These are phyloP conservation scores for Cydonia oblonga DNA, from an alignment of 331 rosid genomes.

Conservation along the genomic window DNA sequence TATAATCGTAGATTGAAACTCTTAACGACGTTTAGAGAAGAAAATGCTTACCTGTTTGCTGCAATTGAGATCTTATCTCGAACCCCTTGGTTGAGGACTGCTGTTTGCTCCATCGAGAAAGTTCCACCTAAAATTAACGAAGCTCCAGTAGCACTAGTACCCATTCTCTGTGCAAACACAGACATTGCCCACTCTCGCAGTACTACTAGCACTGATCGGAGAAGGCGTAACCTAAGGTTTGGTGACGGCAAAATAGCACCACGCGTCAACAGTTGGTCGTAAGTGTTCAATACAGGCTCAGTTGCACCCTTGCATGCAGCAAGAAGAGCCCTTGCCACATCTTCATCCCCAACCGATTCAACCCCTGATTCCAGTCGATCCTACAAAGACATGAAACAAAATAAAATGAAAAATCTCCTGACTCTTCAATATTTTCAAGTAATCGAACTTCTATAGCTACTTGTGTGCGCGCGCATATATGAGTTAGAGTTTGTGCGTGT, in stretches of 20 bases:
- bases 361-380: slow-evolving; percentile 71
- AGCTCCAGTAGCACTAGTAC: slow-evolving; percentile 51
- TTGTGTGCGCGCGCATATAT: not conserved
- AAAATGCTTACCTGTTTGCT: slow-evolving; percentile 67
- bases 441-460: not conserved
- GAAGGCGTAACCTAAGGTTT: slow-evolving; percentile 75
- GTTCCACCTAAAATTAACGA: slow-evolving; percentile 67
- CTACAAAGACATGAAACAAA: slow-evolving; percentile 29
- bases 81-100: slow-evolving; percentile 66
- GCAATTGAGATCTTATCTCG: slow-evolving; percentile 89
- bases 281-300: slow-evolving; percentile 83
- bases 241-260: slow-evolving; percentile 88
- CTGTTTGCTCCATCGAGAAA: slow-evolving; percentile 51
- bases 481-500: not conserved
- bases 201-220: slow-evolving; percentile 78
- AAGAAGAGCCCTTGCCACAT: slow-evolving; percentile 83
- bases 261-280: slow-evolving; percentile 71
- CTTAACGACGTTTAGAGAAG: not conserved
- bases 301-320: slow-evolving; percentile 93
- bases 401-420: not conserved
- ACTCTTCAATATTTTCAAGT: not conserved
- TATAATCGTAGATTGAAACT: not conserved
- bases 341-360: slow-evolving; percentile 89
- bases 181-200: slow-evolving; percentile 95
- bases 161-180: slow-evolving; percentile 63